Evolutionary conservation across 805 yeast genomes (phyloP), one percentile per base, ranked within the genome.

Genomic region (Cyberlindnera nakhonratchasimensis): DNA sequence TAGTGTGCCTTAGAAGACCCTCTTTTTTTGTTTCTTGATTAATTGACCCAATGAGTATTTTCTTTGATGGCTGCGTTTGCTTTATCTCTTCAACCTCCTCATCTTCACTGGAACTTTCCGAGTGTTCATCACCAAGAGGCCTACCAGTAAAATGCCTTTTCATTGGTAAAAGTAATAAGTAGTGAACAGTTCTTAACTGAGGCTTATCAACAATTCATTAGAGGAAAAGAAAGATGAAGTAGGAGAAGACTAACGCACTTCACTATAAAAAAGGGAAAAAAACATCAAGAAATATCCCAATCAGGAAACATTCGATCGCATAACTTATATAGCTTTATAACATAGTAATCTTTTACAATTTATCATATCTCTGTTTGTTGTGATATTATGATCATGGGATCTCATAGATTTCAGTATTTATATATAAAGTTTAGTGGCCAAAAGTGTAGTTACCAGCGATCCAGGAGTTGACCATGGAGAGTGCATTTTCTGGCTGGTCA

Each of bases 391-490:
- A n/a, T n/a, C n/a, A n/a, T n/a, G n/a, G n/a, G n/a, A n/a, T n/a
- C n/a, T 23, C 26, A 23, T 23, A 12, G 26, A 23, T 12, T 23
- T 23, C 8, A 23, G 26, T 9, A 8, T 12, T 23, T 6, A 28
- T 6, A 11, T 14, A n/a, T 14, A 8, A 28, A 16, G 16, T 28
- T 21, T 31, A 46, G 30, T 45, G 39, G 3, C 52, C 52, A 37
- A 43, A 51, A 4, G 51, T 45, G 33, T 51, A 55, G 20, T 59
- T 54, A 30, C 87, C 88, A 32, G 71, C 46, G 22, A 87, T 62
- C 96, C 96, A 87, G 52, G 79, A 69, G 66, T 84, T 80, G 17
- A 85, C 72, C 82, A 87, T 77, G 26, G 77, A 75, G 53, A 81
- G 71, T 2, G 93, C 70, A 51, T 74, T 74, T 53, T 74, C 82